Conservation (phyloP, 768 basidiomycete genomes). For the Leccinellum luteum region DNA sequence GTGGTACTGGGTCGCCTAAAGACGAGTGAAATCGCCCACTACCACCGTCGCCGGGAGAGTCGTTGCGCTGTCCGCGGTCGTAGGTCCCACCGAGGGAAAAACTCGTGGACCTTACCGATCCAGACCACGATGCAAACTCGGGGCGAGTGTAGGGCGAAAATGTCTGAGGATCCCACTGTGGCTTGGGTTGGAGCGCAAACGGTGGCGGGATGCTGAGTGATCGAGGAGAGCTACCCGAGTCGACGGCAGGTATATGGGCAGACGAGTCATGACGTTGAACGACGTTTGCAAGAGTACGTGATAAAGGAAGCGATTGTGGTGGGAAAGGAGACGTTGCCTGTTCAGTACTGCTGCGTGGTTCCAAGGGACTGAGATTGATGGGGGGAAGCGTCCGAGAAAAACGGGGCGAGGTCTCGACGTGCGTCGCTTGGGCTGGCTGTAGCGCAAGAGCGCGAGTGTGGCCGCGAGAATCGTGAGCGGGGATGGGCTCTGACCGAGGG, state of each 20-base stretch:
- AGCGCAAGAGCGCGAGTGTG: constrained; percentile 11
- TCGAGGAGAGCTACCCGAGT: constrained; percentile 11
- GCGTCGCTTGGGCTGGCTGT: constrained; percentile 10
- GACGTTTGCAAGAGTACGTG: constrained; percentile 14
- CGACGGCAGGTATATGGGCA: constrained; percentile 15
- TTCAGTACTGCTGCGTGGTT: constrained; percentile 14
- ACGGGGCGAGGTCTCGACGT: constrained; percentile 20
- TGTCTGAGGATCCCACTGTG: constrained; percentile 57
- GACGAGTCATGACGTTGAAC: constrained; percentile 20
- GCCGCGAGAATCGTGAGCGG: constrained; percentile 14
- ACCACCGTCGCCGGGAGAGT: not conserved
- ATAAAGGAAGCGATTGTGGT: constrained; percentile 31
- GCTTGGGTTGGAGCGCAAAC: constrained; percentile 63
- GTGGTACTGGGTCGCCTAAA: constrained; percentile 15
- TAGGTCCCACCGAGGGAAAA: constrained; percentile 13
- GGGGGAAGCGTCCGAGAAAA: constrained; percentile 31
- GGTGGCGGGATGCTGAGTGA: constrained; percentile 44
- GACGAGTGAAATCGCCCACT: constrained; percentile 12
- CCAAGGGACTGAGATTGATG: constrained; percentile 18
- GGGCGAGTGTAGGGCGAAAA: constrained; percentile 39
- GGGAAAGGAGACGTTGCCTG: constrained; percentile 26
- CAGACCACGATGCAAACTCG: constrained; percentile 34
- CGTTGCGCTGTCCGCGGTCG: constrained; percentile 16
- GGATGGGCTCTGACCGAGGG: constrained; percentile 8
- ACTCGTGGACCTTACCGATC: constrained; percentile 26